Evolutionary conservation across 192 early-diverging fungal species (phyloP).

Genomic region (Phycomyces blakesleeanus): DNA sequence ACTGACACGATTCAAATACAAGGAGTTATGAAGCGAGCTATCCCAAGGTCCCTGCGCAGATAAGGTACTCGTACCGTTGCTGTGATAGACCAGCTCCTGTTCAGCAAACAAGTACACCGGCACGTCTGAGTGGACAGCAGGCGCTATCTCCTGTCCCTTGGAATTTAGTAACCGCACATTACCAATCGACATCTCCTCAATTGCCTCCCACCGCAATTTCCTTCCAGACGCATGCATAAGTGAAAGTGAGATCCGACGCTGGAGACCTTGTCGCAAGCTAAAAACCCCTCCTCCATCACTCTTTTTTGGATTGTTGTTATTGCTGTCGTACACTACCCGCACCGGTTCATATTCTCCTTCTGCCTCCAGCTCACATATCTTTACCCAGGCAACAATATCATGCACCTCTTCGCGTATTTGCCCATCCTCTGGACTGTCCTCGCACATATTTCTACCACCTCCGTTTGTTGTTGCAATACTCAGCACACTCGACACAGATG

Average conservation of each 20-base stretch:
- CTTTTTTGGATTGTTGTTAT: constrained; percentile 33
- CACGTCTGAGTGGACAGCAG: constrained; percentile 37
- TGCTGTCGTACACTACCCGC: constrained; percentile 35
- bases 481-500: neutral
- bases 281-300: constrained; percentile 51
- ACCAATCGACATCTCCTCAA: constrained; percentile 42
- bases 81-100: constrained; percentile 35
- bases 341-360: constrained; percentile 64
- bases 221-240: constrained; percentile 62
- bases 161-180: constrained; percentile 48
- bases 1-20: constrained; percentile 61
- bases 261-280: constrained; percentile 71
- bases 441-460: neutral
- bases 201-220: constrained; percentile 52
- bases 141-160: constrained; percentile 52
- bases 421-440: constrained; percentile 44
- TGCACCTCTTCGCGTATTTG: constrained; percentile 62
- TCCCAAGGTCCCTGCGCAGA: constrained; percentile 64
- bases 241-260: constrained; percentile 63
- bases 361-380: constrained; percentile 58
- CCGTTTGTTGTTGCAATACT: neutral
- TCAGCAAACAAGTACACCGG: constrained; percentile 47
- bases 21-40: constrained; percentile 65
- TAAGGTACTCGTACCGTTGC: constrained; percentile 59
- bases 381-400: constrained; percentile 61